These are phyloP conservation scores for Aspergillus taichungensis DNA, from an alignment of 495 filamentous ascomycete species.

Conservation along the genomic window DNA sequence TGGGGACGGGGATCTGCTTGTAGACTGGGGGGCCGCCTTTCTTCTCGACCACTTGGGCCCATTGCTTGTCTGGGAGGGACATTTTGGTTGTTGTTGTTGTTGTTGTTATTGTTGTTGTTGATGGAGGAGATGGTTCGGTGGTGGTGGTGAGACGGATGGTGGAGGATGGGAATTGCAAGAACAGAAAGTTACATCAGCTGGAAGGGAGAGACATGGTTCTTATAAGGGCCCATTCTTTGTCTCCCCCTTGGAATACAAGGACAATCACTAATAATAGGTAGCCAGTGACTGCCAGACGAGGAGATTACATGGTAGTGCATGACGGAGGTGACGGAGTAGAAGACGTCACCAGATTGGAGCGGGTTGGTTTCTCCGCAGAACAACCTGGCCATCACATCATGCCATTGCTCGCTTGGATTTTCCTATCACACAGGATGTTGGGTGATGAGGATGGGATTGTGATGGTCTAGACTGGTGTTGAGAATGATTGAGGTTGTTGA, in stretches of 20 bases:
- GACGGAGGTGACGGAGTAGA: background rate
- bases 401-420: too few species aligned
- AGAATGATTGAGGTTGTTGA: too few species aligned
- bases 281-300: too few species aligned
- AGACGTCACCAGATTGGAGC: background rate
- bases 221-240: background rate
- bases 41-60: slow-evolving; percentile 80
- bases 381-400: too few species aligned
- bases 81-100: slow-evolving; percentile 9
- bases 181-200: background rate
- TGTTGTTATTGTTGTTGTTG: background rate
- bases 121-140: background rate
- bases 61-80: slow-evolving; percentile 64
- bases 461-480: too few species aligned
- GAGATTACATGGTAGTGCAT: background rate
- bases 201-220: background rate
- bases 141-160: background rate
- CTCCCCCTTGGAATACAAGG: too few species aligned
- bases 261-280: too few species aligned
- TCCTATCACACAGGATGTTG: too few species aligned
- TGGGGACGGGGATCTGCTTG: slow-evolving; percentile 74
- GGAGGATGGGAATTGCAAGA: background rate
- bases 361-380: too few species aligned
- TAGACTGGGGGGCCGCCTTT: slow-evolving; percentile 62
- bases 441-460: too few species aligned